Percentiles rank a stretch among this genome's conserved stretches.
phyloP scores from a whole-genome alignment of 176 grass and related monocot genomes.

The Triticum urartu region DNA sequence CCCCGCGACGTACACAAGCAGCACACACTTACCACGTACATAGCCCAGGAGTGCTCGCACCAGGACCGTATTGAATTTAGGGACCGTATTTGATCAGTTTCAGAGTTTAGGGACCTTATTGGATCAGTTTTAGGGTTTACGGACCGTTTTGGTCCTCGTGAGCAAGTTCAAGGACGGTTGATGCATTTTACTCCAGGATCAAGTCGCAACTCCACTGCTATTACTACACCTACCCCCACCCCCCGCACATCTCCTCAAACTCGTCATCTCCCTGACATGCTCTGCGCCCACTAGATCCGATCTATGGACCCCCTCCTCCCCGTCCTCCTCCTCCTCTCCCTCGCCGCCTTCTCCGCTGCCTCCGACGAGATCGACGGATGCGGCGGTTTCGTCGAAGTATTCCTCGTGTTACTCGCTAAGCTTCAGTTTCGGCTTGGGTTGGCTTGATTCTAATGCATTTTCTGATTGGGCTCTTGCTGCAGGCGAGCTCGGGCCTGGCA shows the following conservation, averaged over 20 bases:
- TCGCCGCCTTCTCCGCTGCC: conserved; percentile 13
- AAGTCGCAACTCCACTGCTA: not conserved
- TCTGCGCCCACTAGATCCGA: conserved; percentile 36
- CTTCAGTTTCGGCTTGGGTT: conserved; percentile 11
- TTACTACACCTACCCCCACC: not conserved
- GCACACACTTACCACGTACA: too few relatives aligned
- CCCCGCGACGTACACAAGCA: too few relatives aligned
- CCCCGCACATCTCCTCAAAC: conserved; percentile 19
- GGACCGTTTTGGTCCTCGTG: too few relatives aligned
- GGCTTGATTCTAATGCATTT: conserved; percentile 16
- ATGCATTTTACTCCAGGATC: not conserved
- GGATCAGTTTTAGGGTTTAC: too few relatives aligned
- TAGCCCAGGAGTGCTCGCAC: too few relatives aligned
- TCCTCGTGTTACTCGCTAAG: not conserved
- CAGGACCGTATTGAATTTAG: too few relatives aligned
- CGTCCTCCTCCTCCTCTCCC: conserved; percentile 9
- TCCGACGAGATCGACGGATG: conserved; percentile 89
- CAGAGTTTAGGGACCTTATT: too few relatives aligned
- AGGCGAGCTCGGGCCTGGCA: conserved; percentile 76
- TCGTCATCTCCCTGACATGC: conserved; percentile 47
- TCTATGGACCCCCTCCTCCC: conserved; percentile 38
- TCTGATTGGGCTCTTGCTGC: conserved; percentile 29
- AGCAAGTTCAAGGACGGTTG: too few relatives aligned
- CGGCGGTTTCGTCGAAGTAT: conserved; percentile 88
- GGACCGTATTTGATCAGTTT: too few relatives aligned